A percentile compares a stretch with the other conserved stretches of the same genome.
Evolutionary conservation across 176 grass and related monocot genomes (phyloP).

Genomic region (Stipa capillata): DNA sequence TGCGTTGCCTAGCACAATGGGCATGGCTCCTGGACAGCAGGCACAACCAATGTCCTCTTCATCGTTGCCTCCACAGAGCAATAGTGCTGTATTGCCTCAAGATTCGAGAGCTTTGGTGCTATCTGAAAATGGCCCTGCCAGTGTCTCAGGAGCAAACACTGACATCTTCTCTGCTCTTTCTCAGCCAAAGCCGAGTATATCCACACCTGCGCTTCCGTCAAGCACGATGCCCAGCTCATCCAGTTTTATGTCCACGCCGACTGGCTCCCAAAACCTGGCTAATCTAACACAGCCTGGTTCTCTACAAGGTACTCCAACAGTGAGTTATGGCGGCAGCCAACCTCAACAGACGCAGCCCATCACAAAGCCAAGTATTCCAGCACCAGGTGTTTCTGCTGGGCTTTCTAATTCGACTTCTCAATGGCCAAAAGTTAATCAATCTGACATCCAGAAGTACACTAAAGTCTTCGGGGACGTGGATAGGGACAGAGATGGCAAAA

Average conservation of each 20-base stretch:
- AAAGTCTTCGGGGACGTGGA: slow-evolving; percentile 90
- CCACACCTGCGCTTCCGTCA: slow-evolving; percentile 17
- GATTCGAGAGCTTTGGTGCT: slow-evolving; percentile 55
- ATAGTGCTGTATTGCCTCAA: slow-evolving; percentile 33
- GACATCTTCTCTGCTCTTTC: slow-evolving; percentile 69
- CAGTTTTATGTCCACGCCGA: slow-evolving; percentile 29
- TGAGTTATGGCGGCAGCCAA: slow-evolving; percentile 40
- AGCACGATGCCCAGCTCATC: slow-evolving; percentile 26
- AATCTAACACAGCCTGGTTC: slow-evolving; percentile 58
- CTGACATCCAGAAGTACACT: slow-evolving; percentile 94
- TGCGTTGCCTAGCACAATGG: slow-evolving; percentile 38
- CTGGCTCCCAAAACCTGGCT: slow-evolving; percentile 44
- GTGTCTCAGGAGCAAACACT: slow-evolving; percentile 40
- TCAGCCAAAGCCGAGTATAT: slow-evolving; percentile 41
- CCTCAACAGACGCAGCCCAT: slow-evolving; percentile 49
- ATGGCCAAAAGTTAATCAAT: slow-evolving; percentile 94
- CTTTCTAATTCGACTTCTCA: slow-evolving; percentile 52
- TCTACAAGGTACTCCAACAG: slow-evolving; percentile 24
- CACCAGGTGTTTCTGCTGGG: slow-evolving; percentile 30
- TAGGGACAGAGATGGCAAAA: slow-evolving; percentile 96
- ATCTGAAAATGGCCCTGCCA: slow-evolving; percentile 69
- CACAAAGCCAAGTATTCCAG: slow-evolving; percentile 24
- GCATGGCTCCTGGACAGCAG: slow-evolving; percentile 42
- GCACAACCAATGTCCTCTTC: slow-evolving; percentile 49
- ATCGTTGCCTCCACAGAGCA: slow-evolving; percentile 39